These are phyloP conservation scores for Actinomortierella wolfii DNA, from an alignment of 371 early-diverging fungal genomes.

Conservation along the genomic window DNA sequence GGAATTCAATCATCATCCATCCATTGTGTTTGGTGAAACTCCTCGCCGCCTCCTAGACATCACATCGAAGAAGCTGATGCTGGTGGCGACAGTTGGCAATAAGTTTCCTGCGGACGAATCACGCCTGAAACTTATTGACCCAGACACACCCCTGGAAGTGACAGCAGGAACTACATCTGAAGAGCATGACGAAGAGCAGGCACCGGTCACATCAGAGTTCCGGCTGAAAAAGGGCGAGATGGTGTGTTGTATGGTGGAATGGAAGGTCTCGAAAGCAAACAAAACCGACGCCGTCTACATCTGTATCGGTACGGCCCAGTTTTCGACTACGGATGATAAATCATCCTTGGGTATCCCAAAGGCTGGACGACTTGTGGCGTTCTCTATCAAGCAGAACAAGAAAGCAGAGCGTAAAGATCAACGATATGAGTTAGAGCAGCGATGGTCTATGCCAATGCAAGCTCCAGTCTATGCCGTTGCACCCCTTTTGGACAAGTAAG, in stretches of 20 bases:
- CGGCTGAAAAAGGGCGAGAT: slow-evolving; percentile 22
- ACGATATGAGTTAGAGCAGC: slow-evolving; percentile 18
- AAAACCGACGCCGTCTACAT: slow-evolving; percentile 25
- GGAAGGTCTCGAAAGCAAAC: slow-evolving; percentile 28
- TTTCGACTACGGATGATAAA: slow-evolving; percentile 29
- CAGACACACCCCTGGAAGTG: not conserved
- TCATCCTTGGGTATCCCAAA: slow-evolving; percentile 25
- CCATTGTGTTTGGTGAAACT: slow-evolving; percentile 9
- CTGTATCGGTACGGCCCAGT: slow-evolving; percentile 34
- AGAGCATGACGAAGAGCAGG: too few relatives aligned
- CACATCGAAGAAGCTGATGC: slow-evolving; percentile 17
- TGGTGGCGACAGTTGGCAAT: slow-evolving; percentile 20
- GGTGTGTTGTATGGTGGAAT: slow-evolving; percentile 28
- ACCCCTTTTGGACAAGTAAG: slow-evolving; percentile 27
- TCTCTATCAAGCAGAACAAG: slow-evolving; percentile 31
- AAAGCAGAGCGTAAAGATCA: slow-evolving; percentile 18
- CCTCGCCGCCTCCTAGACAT: slow-evolving; percentile 33
- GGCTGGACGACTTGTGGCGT: slow-evolving; percentile 22
- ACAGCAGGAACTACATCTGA: too few relatives aligned
- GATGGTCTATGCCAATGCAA: slow-evolving; percentile 37
- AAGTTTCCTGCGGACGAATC: slow-evolving; percentile 31
- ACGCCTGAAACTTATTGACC: slow-evolving; percentile 20
- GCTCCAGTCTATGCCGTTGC: slow-evolving; percentile 38
- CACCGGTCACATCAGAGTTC: slow-evolving; percentile 8
- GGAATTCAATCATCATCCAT: slow-evolving; percentile 13